A percentile compares a stretch with the other conserved stretches of the same genome.
These are phyloP conservation scores for Penicillium digitatum DNA, from an alignment of 2,329 filamentous ascomycete genomes.

Conservation along the genomic window DNA sequence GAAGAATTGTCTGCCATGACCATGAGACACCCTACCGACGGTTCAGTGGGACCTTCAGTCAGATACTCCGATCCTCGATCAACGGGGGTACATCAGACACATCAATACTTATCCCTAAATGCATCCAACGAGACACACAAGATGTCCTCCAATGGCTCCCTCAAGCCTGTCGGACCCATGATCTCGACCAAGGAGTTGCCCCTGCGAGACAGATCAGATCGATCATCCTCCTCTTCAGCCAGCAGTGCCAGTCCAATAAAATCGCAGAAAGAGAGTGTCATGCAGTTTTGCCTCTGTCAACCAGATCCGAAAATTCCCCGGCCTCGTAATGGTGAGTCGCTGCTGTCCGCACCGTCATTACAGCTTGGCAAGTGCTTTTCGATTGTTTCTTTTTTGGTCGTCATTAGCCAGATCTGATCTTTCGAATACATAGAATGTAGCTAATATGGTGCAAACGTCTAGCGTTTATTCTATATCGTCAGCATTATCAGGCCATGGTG, in stretches of 20 bases:
- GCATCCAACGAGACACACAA: constrained; percentile 18
- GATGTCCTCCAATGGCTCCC: constrained; percentile 10
- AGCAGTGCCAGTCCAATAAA: constrained; percentile 32
- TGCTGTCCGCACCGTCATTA: constrained; percentile 16
- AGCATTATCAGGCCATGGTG: constrained; percentile 81
- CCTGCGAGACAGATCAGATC: constrained; percentile 28
- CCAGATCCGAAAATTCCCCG: constrained; percentile 68
- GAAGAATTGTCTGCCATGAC: constrained; percentile 23
- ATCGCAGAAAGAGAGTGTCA: constrained; percentile 38
- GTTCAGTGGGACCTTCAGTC: constrained; percentile 15
- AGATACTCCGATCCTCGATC: constrained; percentile 22
- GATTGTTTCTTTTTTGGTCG: constrained; percentile 18
- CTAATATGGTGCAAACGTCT: neutral
- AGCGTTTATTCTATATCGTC: constrained; percentile 98
- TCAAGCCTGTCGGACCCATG: constrained; percentile 16
- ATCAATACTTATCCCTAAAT: constrained; percentile 27
- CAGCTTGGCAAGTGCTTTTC: constrained; percentile 25
- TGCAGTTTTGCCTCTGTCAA: constrained; percentile 64
- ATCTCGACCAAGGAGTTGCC: constrained; percentile 23
- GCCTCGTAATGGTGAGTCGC: constrained; percentile 63
- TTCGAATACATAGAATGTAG: neutral
- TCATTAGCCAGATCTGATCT: neutral
- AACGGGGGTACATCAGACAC: constrained; percentile 21
- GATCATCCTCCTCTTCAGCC: constrained; percentile 30
- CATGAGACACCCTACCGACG: constrained; percentile 7